phyloP scores from a whole-genome alignment of 2,329 filamentous ascomycete species.

The Ophiostoma populinum region DNA sequence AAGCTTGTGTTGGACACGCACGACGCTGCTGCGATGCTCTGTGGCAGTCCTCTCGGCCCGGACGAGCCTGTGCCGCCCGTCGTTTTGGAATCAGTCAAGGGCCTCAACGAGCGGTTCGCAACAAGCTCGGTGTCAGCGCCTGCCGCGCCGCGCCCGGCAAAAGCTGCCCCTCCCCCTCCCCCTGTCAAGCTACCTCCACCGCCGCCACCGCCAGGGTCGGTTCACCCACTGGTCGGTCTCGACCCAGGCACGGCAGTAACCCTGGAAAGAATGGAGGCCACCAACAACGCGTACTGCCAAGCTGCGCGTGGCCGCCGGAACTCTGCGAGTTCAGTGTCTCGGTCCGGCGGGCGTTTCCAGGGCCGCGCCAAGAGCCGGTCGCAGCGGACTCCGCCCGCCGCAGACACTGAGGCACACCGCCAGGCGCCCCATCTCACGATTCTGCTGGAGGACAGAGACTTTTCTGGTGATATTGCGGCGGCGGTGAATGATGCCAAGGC shows the following conservation, averaged over 20 bases:
- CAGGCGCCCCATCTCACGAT: constrained; percentile 51
- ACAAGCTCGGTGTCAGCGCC: no score
- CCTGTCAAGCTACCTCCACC: background rate
- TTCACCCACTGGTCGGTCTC: constrained; percentile 38
- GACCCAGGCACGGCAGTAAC: constrained; percentile 36
- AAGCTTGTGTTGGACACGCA: constrained; percentile 89
- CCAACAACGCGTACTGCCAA: constrained; percentile 30
- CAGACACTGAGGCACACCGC: constrained; percentile 9
- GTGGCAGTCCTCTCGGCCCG: constrained; percentile 65
- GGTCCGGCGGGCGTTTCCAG: no score
- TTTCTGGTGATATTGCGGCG: constrained; percentile 40
- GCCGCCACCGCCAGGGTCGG: background rate
- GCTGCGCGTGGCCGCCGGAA: constrained; percentile 9
- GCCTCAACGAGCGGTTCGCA: no score
- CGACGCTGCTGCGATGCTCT: constrained; percentile 78
- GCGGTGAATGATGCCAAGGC: constrained; percentile 42
- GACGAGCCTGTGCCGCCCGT: constrained; percentile 33
- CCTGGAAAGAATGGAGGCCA: constrained; percentile 34
- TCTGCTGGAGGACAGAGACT: constrained; percentile 43
- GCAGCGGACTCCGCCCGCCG: no score
- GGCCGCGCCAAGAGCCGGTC: no score
- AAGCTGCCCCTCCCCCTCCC: background rate
- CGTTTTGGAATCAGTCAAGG: no score
- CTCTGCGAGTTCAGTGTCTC: no score
- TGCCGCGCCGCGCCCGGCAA: constrained; percentile 10